Percentiles rank a stretch among this genome's conserved stretches.
Conservation (phyloP, 306 rosid species). For the Mimosa bimucronata region DNA sequence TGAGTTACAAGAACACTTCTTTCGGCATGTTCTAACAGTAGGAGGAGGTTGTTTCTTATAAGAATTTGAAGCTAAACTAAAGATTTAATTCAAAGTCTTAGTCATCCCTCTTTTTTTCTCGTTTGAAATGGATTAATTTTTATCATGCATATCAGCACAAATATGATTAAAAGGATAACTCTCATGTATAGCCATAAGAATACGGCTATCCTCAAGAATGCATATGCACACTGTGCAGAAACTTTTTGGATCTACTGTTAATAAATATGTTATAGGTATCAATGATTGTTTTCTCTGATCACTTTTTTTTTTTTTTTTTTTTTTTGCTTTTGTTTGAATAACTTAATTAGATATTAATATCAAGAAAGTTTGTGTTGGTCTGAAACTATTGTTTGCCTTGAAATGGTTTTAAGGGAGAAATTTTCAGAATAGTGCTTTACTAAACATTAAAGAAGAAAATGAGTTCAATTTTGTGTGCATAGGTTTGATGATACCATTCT, state of each 20-base stretch:
- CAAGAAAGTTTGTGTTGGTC: background rate
- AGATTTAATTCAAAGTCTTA: too few relatives aligned
- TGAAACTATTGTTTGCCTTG: constrained; percentile 8
- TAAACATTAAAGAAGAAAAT: background rate
- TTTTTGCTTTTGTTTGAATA: too few relatives aligned
- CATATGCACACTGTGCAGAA: background rate
- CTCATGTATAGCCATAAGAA: background rate
- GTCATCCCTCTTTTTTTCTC: too few relatives aligned
- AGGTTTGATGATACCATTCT: background rate
- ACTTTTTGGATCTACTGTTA: background rate
- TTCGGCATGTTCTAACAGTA: background rate
- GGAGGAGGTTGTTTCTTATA: background rate
- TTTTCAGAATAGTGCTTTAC: background rate
- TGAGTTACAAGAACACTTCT: too few relatives aligned
- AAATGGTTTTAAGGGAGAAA: background rate
- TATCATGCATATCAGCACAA: background rate
- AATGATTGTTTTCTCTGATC: background rate
- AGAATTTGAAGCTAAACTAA: background rate
- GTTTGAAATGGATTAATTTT: background rate
- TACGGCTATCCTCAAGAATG: background rate
- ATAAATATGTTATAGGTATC: too few relatives aligned
- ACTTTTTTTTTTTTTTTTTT: background rate
- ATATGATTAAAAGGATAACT: background rate
- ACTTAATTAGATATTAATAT: background rate
- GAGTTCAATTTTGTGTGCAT: background rate